Percentiles rank a stretch among this genome's conserved stretches.
phyloP scores from a whole-genome alignment of 1,284 basidiomycete genomes.

The Pyrrhoderma lamaoense region DNA sequence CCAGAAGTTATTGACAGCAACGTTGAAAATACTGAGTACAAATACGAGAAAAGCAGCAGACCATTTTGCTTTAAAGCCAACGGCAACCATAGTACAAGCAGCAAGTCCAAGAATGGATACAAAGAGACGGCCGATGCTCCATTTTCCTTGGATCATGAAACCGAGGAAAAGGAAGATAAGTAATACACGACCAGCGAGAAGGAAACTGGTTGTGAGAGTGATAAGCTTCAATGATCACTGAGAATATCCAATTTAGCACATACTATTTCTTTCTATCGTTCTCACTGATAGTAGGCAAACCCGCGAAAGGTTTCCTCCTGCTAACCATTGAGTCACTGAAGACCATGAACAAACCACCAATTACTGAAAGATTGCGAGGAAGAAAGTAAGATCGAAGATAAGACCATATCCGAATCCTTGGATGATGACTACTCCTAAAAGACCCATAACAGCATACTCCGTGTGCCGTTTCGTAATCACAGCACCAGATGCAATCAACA shows the following conservation, averaged over 20 bases:
- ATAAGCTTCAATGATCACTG: background rate
- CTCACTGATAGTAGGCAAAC: constrained; percentile 85
- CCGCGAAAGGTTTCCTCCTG: constrained; percentile 86
- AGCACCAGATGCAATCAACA: constrained; percentile 82
- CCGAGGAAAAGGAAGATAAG: constrained; percentile 99
- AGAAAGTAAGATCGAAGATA: constrained; percentile 98
- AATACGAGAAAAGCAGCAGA: constrained; percentile 95
- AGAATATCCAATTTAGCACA: constrained; percentile 32
- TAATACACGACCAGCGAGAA: constrained; percentile 93
- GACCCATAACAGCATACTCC: constrained; percentile 83
- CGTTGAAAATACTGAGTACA: constrained; percentile 90
- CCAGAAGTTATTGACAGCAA: constrained; percentile 99
- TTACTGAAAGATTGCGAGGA: constrained; percentile 90
- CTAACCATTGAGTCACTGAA: constrained; percentile 92
- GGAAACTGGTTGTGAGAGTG: constrained; percentile 54
- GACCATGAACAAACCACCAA: constrained; percentile 95
- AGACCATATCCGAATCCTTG: constrained; percentile 95
- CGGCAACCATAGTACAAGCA: constrained; percentile 95
- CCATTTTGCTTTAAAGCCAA: constrained; percentile 99
- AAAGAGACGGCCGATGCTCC: constrained; percentile 80
- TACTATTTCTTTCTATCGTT: constrained; percentile 98
- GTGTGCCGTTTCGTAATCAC: constrained; percentile 87
- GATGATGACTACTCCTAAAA: constrained; percentile 86
- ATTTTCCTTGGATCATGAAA: constrained; percentile 91
- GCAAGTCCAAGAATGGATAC: constrained; percentile 84